Base-by-base conservation (phyloP, 2,329 filamentous ascomycete species). In the Clarireedia homoeocarpa region DNA sequence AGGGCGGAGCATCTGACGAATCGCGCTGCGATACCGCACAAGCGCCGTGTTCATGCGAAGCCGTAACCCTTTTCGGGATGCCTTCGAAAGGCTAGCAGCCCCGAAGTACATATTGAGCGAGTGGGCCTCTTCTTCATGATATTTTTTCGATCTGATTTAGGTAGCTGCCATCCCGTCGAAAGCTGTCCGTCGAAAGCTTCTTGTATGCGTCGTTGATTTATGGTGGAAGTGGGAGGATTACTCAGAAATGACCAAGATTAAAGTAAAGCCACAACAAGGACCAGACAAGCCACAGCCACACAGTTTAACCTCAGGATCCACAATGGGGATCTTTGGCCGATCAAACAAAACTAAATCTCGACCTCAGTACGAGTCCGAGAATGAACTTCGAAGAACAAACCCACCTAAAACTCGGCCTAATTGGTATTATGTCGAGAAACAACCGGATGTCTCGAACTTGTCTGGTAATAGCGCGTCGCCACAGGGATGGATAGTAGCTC, bases 271-370 rank as follows among this genome's bases (percentile, higher is more conserved):
- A 42, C 39, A 20, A 42, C 39, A 42, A 42, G 39, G 39, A n/a
- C 17, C 9, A 20, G 17, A 42, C 39, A 14, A n/a, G 30, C 30
- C 30, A 34, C 30, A 34, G 9, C 30, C 30, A 34, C 30, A 12
- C 30, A 34, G 12, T 12, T 12, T 34, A 34, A 12, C 30, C 30
- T 34, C 30, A 34, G 30, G 30, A 34, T 48, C 20, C 26, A 51
- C 20, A 5, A 68, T 67, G 66, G 60, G 62, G 49, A 66, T 69
- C 61, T 67, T 67, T 51, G 56, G 63, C 15, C 59, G 61, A 58
- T 66, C 64, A 27, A 63, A 64, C 50, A 66, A 65, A 57, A 62
- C 57, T 38, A 53, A 56, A 56, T 42, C 59, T 60, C 26, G 59
- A 55, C 50, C 53, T 58, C 9, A 51, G 56, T 53, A 50, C 53